Conservation (phyloP, 306 rosid species). For the Canavalia ensiformis region DNA sequence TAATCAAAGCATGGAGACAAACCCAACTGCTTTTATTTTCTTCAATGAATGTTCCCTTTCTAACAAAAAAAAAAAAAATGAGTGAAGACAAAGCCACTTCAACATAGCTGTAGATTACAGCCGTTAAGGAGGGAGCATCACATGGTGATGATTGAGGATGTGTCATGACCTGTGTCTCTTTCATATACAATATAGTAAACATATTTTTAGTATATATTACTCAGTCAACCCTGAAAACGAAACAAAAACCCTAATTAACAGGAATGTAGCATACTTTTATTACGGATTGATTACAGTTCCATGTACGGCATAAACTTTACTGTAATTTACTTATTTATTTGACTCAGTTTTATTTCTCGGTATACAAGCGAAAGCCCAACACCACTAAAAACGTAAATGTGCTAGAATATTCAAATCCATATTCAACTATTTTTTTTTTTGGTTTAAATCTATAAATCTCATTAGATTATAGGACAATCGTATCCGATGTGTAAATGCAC, state of each 20-base stretch:
- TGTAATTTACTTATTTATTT: not conserved
- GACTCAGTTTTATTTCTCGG: not conserved
- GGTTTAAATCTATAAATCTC: too few species aligned
- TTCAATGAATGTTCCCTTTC: conserved; percentile 32
- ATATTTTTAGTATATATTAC: not conserved
- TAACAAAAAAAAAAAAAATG: not conserved
- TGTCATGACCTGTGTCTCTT: conserved; percentile 36
- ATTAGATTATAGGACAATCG: too few species aligned
- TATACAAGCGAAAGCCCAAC: not conserved
- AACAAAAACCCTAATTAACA: not conserved
- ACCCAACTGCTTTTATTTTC: not conserved
- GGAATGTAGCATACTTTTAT: not conserved
- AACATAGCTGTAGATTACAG: conserved; percentile 37
- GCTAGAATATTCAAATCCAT: too few species aligned
- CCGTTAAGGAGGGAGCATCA: conserved; percentile 37
- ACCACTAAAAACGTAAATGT: too few species aligned
- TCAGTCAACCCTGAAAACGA: not conserved
- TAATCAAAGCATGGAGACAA: conserved; percentile 32
- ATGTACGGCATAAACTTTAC: not conserved
- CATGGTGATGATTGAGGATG: conserved; percentile 41
- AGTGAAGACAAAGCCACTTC: conserved; percentile 46
- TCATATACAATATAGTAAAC: not conserved
- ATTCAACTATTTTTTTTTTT: not conserved
- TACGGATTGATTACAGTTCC: not conserved
- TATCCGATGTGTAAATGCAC: too few species aligned